Evolutionary conservation across 2,329 filamentous ascomycete genomes (phyloP), one percentile per base, ranked within the genome.

Genomic region (Sclerotinia trifoliorum): DNA sequence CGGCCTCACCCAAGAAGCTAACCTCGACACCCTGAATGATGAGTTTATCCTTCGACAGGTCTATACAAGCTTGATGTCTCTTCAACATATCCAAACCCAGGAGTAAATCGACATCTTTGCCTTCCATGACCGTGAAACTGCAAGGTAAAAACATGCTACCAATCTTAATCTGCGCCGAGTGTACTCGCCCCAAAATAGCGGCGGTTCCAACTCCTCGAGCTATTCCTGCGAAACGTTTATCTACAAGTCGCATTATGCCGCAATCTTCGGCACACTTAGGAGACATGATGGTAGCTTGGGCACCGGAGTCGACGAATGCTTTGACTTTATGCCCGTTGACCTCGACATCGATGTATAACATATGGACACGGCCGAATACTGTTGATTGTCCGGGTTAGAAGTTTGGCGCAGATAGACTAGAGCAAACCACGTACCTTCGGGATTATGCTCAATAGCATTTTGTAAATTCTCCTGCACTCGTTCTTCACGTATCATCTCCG

Each of bases 61-160:
- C 95, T 75, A 99, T 94, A 74, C 86, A 91, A 48, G 94, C 95
- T 80, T 97, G 94, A 80, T 98, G 94, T 51, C 95, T 88, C 81
- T 96, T 97, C 70, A 99, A 84, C 92, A 99, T 99, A 79, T 99
- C 95, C 54, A 99, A 82, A 4, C 95, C 95, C 17, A 99, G 86
- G 2, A 99, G 85, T 24, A 99, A 84, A 78, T 98, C 95, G 32
- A 99, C 95, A 65, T 93, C 89, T 80, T 98, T 99, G 72, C 95
- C 95, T 81, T 99, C 95, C 95, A 99, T 99, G 77, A 99, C 95
- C 3, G 95, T 99, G 79, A 99, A 99, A 69, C 93, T 95, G 81
- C 94, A 98, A 3, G 94, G 90, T 74, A 99, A 83, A 77, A 93
- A 93, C 71, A 94, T 86, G 54, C 86, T 88, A 65, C 94, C 95